phyloP scores from a whole-genome alignment of 257 asterid genomes.

The Hygrophila difformis region DNA sequence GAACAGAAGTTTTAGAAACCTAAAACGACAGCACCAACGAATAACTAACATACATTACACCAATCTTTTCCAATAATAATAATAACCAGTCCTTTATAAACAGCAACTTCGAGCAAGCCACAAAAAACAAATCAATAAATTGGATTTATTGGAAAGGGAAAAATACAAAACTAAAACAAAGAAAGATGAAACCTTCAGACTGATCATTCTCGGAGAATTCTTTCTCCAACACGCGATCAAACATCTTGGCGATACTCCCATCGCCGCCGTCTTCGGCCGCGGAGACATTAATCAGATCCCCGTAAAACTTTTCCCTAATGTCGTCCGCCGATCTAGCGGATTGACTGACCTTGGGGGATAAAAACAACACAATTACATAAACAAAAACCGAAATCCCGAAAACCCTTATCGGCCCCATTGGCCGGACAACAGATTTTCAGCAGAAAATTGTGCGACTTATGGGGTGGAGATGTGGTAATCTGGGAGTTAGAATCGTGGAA shows the following conservation, averaged over 20 bases:
- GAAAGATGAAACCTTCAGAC: too few relatives aligned
- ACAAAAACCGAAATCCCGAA: slow-evolving; percentile 22
- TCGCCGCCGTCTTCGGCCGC: slow-evolving; percentile 55
- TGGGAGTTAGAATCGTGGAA: slow-evolving; percentile 12
- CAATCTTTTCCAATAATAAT: neutral
- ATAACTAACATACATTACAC: slow-evolving; percentile 1
- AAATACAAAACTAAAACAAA: too few relatives aligned
- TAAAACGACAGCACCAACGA: neutral
- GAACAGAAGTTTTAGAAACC: neutral
- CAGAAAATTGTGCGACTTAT: neutral
- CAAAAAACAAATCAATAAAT: neutral
- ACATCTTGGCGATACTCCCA: slow-evolving; percentile 80
- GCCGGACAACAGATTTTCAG: slow-evolving; percentile 8
- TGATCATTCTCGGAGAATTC: slow-evolving; percentile 91
- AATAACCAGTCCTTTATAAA: neutral
- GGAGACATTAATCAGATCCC: slow-evolving; percentile 66
- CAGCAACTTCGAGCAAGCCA: slow-evolving; percentile 1
- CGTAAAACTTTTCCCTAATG: slow-evolving; percentile 73
- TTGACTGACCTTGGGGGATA: slow-evolving; percentile 22
- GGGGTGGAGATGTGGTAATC: slow-evolving; percentile 6
- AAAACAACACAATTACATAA: slow-evolving; percentile 15
- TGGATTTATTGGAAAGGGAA: neutral
- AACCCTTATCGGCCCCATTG: slow-evolving; percentile 30
- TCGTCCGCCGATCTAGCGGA: slow-evolving; percentile 73
- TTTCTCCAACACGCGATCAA: slow-evolving; percentile 87